phyloP scores from a whole-genome alignment of 768 basidiomycete genomes.

The Goffeauzyma gilvescens region DNA sequence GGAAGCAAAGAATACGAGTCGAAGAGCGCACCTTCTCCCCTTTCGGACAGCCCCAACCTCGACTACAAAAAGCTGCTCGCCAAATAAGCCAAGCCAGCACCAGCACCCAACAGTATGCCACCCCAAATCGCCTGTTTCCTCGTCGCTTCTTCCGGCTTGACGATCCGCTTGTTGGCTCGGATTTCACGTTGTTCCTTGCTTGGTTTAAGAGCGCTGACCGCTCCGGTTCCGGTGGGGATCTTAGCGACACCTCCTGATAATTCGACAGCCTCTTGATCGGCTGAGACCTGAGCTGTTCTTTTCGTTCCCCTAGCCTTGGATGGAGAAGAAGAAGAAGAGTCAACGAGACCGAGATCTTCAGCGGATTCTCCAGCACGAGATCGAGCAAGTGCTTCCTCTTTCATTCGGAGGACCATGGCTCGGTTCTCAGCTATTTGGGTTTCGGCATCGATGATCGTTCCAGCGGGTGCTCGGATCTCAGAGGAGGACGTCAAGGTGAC shows the following conservation, averaged over 20 bases:
- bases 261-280: neutral
- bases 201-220: neutral
- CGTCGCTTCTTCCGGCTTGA: slow-evolving; percentile 3
- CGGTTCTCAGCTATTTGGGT: slow-evolving; percentile 10
- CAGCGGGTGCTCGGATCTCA: slow-evolving; percentile 8
- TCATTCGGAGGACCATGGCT: slow-evolving; percentile 6
- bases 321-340: neutral
- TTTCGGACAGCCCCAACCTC: neutral
- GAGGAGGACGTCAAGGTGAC: slow-evolving; percentile 5
- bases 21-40: too few species aligned
- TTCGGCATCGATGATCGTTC: slow-evolving; percentile 7
- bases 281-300: slow-evolving; percentile 1
- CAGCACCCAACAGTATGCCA: slow-evolving; percentile 1
- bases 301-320: neutral
- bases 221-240: neutral
- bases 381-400: slow-evolving; percentile 9
- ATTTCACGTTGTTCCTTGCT: neutral
- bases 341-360: slow-evolving; percentile 10
- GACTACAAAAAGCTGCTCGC: neutral
- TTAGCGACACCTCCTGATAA: neutral
- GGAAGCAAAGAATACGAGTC: too few species aligned
- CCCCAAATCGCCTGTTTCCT: neutral
- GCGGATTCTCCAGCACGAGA: slow-evolving; percentile 8
- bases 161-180: neutral
- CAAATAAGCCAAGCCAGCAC: neutral